A percentile compares a stretch with the other conserved stretches of the same genome.
These are phyloP conservation scores for Leccinellum rugosiceps DNA, from an alignment of 768 basidiomycete genomes.

Conservation along the genomic window DNA sequence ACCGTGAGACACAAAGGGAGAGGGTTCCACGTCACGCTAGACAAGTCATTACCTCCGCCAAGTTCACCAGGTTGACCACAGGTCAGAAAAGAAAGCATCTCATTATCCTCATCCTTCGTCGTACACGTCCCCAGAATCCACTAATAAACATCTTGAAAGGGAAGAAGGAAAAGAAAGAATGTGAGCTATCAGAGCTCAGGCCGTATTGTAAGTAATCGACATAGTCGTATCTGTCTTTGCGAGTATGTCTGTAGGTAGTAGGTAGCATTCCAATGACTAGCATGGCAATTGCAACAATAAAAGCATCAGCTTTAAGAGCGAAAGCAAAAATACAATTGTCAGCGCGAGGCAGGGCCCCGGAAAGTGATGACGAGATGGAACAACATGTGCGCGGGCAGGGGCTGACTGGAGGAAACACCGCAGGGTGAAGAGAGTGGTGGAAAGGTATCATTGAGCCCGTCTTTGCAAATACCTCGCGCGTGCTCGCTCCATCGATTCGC, in stretches of 20 bases:
- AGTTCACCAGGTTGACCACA: too few species aligned
- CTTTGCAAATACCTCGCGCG: conserved; percentile 36
- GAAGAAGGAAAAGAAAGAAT: not conserved
- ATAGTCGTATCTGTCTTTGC: not conserved
- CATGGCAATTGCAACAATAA: not conserved
- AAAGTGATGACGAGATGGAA: too few species aligned
- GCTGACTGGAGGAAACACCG: too few species aligned
- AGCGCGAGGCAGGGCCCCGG: not conserved
- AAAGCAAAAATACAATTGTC: not conserved
- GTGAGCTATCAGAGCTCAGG: not conserved
- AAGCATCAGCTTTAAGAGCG: not conserved
- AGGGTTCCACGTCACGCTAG: too few species aligned
- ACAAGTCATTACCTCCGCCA: too few species aligned
- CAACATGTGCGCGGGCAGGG: too few species aligned
- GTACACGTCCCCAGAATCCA: conserved; percentile 1
- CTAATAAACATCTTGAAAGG: not conserved
- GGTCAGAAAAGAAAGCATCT: not conserved
- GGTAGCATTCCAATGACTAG: not conserved
- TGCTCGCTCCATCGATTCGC: conserved; percentile 59
- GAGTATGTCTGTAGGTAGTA: not conserved
- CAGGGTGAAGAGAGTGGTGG: not conserved
- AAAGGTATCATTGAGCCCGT: conserved; percentile 10
- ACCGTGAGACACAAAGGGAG: too few species aligned
- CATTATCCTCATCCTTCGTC: not conserved
- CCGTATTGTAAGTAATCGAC: not conserved